Evolutionary conservation across 371 early-diverging fungal species (phyloP).

Genomic region (Amoeboaphelidium occidentale): DNA sequence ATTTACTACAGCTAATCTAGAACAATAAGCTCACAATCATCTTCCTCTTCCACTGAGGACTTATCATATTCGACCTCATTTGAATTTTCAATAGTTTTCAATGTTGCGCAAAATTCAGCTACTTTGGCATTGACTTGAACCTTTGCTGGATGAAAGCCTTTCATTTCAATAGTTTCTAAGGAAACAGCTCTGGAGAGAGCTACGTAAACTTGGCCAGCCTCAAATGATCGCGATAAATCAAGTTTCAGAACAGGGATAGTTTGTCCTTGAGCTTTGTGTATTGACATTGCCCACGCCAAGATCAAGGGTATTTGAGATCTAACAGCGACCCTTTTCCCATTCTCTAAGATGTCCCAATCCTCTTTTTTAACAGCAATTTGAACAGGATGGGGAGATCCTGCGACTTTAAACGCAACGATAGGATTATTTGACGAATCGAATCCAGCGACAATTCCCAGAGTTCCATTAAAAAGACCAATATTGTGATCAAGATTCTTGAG

Average conservation of each 20-base stretch:
- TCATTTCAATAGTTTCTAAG: constrained; percentile 5
- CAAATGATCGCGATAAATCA: constrained; percentile 48
- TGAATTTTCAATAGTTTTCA: too few species aligned
- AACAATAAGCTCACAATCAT: too few species aligned
- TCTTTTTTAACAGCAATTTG: too few species aligned
- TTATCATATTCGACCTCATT: too few species aligned
- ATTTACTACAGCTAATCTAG: too few species aligned
- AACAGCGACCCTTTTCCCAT: background rate
- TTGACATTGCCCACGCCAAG: constrained; percentile 39
- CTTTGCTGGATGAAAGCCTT: background rate
- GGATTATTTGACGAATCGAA: constrained; percentile 5
- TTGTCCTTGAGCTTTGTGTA: constrained; percentile 79
- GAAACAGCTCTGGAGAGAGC: constrained; percentile 51
- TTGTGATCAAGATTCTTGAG: constrained; percentile 36
- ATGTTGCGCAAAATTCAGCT: too few species aligned
- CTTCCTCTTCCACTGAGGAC: too few species aligned
- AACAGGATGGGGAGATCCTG: too few species aligned
- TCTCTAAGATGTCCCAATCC: too few species aligned
- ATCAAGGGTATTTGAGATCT: constrained; percentile 34
- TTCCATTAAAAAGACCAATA: constrained; percentile 50
- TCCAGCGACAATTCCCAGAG: constrained; percentile 38
- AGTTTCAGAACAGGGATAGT: constrained; percentile 54
- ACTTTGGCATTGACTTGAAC: background rate
- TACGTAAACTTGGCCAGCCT: constrained; percentile 69
- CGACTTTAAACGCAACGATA: too few species aligned